Base-by-base conservation (phyloP, 2,329 filamentous ascomycete genomes). In the Dactylellina drechsleri region DNA sequence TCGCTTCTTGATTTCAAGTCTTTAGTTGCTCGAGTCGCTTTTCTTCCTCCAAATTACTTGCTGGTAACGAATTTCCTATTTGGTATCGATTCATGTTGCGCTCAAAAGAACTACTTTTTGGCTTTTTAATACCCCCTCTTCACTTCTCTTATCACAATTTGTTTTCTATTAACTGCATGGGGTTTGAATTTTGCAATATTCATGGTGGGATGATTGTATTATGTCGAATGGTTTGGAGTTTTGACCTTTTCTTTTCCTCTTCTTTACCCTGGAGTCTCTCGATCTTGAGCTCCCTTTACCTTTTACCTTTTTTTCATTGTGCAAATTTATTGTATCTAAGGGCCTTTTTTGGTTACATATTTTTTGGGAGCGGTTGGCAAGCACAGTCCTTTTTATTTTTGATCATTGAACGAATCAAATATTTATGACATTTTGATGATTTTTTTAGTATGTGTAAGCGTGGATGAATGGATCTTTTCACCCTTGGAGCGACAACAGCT, bases 31-130 rank as follows among this genome's bases (percentile, higher is more conserved):
- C 68, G 60, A 74, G 54, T 58, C 66, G 43, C 43, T 52, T 43
- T 60, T 52, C 10, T 16, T 26, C 50, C 45, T 31, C 3, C 64
- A 26, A 54, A 43, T 49, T 49, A 47, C 23, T 61, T 57, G 64
- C 70, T 67, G 62, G 67, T 61, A 47, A 66, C 75, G 61, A 74
- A 49, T 77, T 66, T 76, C 66, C 62, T 64, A 50, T 64, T 20
- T 41, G 13, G 12, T 23, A 53, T 53, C 54, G 15, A 31, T 58
- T 45, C 13, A 56, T 62, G 28, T 58, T 26, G 47, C 50, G 41
- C 36, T 31, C 59, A 58, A 71, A 71, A 65, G 45, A 47, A 59
- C 31, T 36, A 36, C 7, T 10, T 71, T 60, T 45, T 45, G 15
- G 15, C 36, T 6, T 43, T 60, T 49, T 70, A 70, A 70, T 70